Conservation (phyloP, 805 yeast species). For the Starmerella davenportii region DNA sequence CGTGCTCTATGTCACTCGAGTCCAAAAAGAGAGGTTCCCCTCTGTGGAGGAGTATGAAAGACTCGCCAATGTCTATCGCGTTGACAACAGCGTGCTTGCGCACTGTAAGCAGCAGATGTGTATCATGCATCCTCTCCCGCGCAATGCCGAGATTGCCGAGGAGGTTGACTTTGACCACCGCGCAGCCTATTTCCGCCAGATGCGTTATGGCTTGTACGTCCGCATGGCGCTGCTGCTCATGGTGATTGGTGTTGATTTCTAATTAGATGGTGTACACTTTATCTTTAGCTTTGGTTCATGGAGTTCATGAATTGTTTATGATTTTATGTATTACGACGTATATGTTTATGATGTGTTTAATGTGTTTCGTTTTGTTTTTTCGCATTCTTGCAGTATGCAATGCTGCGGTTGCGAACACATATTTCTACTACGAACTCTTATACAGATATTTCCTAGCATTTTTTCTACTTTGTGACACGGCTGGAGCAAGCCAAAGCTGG, state of each 20-base stretch:
- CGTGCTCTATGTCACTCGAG: constrained; percentile 93
- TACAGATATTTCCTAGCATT: no score
- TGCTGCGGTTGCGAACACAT: no score
- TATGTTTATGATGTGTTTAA: constrained; percentile 6
- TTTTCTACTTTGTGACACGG: no score
- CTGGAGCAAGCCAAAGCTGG: no score
- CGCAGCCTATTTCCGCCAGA: constrained; percentile 98
- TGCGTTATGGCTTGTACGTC: constrained; percentile 94
- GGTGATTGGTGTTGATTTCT: constrained; percentile 90
- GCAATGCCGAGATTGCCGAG: constrained; percentile 88
- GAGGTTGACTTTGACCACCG: constrained; percentile 98
- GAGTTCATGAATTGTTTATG: constrained; percentile 4
- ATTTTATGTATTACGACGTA: constrained; percentile 6
- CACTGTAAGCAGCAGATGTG: constrained; percentile 97
- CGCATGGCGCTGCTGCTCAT: constrained; percentile 97
- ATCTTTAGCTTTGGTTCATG: neutral
- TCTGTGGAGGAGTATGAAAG: constrained; percentile 62
- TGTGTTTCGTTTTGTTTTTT: neutral
- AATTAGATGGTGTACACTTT: constrained; percentile 8
- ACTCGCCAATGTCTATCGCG: constrained; percentile 77
- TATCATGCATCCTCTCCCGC: constrained; percentile 96
- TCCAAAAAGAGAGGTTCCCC: constrained; percentile 88
- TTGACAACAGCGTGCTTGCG: constrained; percentile 76
- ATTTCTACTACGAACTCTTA: no score
- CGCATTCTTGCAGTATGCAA: no score